These are phyloP conservation scores for Candida nonsorbophila DNA, from an alignment of 805 yeast genomes.

Conservation along the genomic window DNA sequence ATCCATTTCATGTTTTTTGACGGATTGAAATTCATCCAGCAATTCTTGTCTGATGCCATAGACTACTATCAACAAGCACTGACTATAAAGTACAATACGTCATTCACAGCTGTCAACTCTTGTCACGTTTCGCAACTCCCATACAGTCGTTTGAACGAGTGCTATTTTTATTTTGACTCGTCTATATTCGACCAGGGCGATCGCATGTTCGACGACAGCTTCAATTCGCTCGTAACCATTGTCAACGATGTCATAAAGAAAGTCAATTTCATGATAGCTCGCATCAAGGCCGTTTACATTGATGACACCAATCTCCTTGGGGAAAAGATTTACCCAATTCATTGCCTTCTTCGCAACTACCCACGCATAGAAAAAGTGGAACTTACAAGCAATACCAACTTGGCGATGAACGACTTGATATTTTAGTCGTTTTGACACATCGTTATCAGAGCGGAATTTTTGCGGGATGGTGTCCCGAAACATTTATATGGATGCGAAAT, in stretches of 20 bases:
- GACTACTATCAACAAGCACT: conserved; percentile 17
- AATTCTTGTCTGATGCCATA: conserved; percentile 22
- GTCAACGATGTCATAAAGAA: conserved; percentile 31
- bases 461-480: too few relatives aligned
- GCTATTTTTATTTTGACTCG: conserved; percentile 27
- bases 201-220: conserved; percentile 16
- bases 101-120: conserved; percentile 1
- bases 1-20: conserved; percentile 34
- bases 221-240: conserved; percentile 23
- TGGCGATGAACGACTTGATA: conserved; percentile 17
- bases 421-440: conserved; percentile 1
- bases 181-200: conserved; percentile 22
- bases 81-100: conserved; percentile 1
- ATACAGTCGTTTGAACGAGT: conserved; percentile 6
- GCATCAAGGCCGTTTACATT: conserved; percentile 25
- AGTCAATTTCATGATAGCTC: conserved; percentile 24
- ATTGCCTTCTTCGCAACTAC: conserved; percentile 22
- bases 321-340: conserved; percentile 24
- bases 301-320: conserved; percentile 26
- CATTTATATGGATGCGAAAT: too few relatives aligned
- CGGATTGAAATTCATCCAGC: conserved; percentile 27
- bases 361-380: conserved; percentile 27
- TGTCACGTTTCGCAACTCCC: conserved; percentile 1
- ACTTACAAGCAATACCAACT: conserved; percentile 15
- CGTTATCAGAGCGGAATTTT: too few relatives aligned